Evolutionary conservation across 176 grass and related monocot species (phyloP).

Genomic region (Raddia distichophylla): DNA sequence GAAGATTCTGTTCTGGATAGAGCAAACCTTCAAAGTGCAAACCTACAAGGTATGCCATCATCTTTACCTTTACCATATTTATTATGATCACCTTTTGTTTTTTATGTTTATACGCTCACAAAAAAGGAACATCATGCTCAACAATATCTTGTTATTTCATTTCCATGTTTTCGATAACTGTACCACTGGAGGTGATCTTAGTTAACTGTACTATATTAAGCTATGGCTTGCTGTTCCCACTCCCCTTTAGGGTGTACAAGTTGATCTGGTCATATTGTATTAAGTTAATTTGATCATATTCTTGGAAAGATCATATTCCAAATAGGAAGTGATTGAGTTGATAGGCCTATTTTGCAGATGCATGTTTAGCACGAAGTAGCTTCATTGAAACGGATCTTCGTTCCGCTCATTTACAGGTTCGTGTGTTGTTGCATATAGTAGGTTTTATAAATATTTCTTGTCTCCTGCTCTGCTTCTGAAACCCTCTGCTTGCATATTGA

Average conservation of each 20-base stretch:
- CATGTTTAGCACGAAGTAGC: conserved; percentile 63
- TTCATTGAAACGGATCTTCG: conserved; percentile 77
- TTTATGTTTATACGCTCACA: conserved; percentile 16
- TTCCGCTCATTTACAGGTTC: conserved; percentile 91
- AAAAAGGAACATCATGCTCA: not conserved
- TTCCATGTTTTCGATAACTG: conserved; percentile 3
- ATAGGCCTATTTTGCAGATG: conserved; percentile 66
- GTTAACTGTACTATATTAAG: conserved; percentile 16
- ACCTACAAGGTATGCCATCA: conserved; percentile 67
- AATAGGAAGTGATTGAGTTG: conserved; percentile 23
- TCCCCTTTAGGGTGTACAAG: not conserved
- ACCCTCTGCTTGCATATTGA: conserved; percentile 32
- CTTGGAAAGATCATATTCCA: conserved; percentile 8
- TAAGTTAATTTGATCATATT: not conserved
- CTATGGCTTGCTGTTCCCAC: not conserved
- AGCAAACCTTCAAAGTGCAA: conserved; percentile 94
- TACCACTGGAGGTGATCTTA: conserved; percentile 7
- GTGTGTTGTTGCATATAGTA: not conserved
- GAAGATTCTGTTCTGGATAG: conserved; percentile 65
- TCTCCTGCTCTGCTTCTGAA: conserved; percentile 1
- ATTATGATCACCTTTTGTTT: not conserved
- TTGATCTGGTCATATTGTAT: not conserved
- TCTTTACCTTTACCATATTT: not conserved
- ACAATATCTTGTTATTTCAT: not conserved
- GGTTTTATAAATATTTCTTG: not conserved